A percentile compares a stretch with the other conserved stretches of the same genome.
Conservation (phyloP, 345 rosid genomes). For the Crucihimalaya himalaica region DNA sequence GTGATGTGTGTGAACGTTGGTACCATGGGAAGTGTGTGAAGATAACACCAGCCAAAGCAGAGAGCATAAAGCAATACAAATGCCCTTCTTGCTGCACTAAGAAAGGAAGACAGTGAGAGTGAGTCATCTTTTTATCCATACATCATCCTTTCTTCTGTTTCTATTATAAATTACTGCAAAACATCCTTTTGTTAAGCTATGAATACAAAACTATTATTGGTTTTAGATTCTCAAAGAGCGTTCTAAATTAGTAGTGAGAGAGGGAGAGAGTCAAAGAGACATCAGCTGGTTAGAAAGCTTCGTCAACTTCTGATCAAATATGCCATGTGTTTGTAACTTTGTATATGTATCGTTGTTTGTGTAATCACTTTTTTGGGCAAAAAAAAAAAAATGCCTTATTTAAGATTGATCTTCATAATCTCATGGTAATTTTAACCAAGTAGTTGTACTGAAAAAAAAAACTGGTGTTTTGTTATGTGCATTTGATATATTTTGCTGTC, state of each 20-base stretch:
- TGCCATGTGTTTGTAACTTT: neutral
- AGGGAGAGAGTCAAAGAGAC: neutral
- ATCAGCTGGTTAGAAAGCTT: conserved; percentile 9
- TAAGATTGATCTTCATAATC: neutral
- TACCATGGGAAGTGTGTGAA: conserved; percentile 89
- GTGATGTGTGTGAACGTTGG: conserved; percentile 88
- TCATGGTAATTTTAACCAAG: conserved; percentile 7
- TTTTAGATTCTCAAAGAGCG: conserved; percentile 1
- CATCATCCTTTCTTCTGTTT: neutral
- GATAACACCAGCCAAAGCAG: conserved; percentile 88
- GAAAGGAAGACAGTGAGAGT: conserved; percentile 54
- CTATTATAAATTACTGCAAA: neutral
- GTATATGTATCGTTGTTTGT: conserved; percentile 19
- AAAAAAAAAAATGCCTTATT: neutral
- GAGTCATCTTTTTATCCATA: neutral
- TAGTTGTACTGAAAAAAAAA: neutral
- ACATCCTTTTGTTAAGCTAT: neutral
- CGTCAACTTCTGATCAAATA: conserved; percentile 16
- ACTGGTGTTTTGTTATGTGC: neutral
- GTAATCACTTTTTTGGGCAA: conserved; percentile 1
- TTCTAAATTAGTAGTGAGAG: conserved; percentile 11
- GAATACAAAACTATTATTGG: neutral
- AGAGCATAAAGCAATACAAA: conserved; percentile 81
- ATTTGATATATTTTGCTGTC: neutral
- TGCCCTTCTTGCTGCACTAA: conserved; percentile 81